Evolutionary conservation across 2,329 filamentous ascomycete genomes (phyloP), one percentile per base, ranked within the genome.

Genomic region (Epichloe amarillans): DNA sequence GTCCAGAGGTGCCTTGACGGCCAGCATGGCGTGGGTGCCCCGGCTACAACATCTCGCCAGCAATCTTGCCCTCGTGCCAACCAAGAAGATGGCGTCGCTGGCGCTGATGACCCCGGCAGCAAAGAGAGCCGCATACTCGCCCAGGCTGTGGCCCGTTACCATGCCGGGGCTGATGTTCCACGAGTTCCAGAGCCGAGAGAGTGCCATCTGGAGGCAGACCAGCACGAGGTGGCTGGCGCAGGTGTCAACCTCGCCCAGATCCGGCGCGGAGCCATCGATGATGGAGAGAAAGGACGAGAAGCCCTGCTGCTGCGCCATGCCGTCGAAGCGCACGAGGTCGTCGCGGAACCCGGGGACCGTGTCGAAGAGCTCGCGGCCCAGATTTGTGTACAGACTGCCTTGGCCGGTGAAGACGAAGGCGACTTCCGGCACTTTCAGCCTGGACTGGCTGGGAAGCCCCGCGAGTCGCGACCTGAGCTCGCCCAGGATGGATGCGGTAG

Each of bases 51-150:
- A 76, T 50, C 79, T 69, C 43, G 81, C 74, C 3, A 89, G 71
- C 15, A 88, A 70, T 60, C 77, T 69, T 15, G 85, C 84, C 55
- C 86, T 77, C 49, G 71, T 65, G 39, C 85, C 85, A 19, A 89
- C 83, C 1, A 90, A 72, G 56, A 82, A 83, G 50, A 91, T 77
- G 60, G 84, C 79, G 61, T 88, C 84, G 57, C 78, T 79, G 19
- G 78, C 80, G 17, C 83, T 85, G 33, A 88, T 70, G 15, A 88
- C 83, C 47, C 83, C 84, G 49, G 84, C 82, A 40, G 82, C 74
- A 58, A 85, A 75, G 11, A 88, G 75, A 40, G 84, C 84, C 38
- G 84, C 83, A 58, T 87, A 88, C 64, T 88, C 84, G 49, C 84
- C 84, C 30, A 88, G 69, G 57, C 82, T 86, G 64, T 80, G 78